These are phyloP conservation scores for Sphaerulina populicola DNA, from an alignment of 2,329 filamentous ascomycete species.

Conservation along the genomic window DNA sequence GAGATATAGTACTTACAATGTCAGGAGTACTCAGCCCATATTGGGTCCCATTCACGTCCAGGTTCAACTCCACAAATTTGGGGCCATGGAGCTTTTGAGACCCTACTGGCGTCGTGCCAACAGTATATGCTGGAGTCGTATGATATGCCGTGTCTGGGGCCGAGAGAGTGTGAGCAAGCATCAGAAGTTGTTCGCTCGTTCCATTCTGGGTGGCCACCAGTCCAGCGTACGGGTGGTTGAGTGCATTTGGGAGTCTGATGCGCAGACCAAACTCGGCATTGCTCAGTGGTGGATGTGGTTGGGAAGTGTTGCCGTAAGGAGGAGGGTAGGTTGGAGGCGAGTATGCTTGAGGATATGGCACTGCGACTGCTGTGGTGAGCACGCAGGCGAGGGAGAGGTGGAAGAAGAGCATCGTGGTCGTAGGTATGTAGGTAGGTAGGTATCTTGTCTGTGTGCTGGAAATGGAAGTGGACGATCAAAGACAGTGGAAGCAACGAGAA, in stretches of 20 bases:
- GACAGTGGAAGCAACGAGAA: too few species aligned
- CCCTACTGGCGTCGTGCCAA: neutral
- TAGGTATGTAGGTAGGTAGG: neutral
- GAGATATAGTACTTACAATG: neutral
- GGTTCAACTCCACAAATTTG: slow-evolving; percentile 7
- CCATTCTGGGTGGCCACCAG: slow-evolving; percentile 15
- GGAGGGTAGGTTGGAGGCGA: neutral
- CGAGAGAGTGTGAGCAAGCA: slow-evolving; percentile 7
- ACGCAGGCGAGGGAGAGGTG: neutral
- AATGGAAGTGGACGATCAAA: neutral
- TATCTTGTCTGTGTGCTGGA: neutral
- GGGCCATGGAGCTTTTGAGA: neutral
- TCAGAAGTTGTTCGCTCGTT: slow-evolving; percentile 5
- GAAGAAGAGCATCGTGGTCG: neutral
- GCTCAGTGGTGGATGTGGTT: neutral
- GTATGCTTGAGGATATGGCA: neutral
- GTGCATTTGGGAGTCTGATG: slow-evolving; percentile 2
- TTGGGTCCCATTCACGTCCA: slow-evolving; percentile 9
- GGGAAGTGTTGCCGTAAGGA: neutral
- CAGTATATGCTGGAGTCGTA: slow-evolving; percentile 11
- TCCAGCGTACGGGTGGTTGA: neutral
- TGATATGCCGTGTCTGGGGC: neutral
- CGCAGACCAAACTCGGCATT: slow-evolving; percentile 11
- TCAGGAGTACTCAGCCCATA: slow-evolving; percentile 9
- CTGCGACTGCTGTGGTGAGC: neutral